Base-by-base conservation (phyloP, 192 early-diverging fungal species). In the Chytriomyces confervae region DNA sequence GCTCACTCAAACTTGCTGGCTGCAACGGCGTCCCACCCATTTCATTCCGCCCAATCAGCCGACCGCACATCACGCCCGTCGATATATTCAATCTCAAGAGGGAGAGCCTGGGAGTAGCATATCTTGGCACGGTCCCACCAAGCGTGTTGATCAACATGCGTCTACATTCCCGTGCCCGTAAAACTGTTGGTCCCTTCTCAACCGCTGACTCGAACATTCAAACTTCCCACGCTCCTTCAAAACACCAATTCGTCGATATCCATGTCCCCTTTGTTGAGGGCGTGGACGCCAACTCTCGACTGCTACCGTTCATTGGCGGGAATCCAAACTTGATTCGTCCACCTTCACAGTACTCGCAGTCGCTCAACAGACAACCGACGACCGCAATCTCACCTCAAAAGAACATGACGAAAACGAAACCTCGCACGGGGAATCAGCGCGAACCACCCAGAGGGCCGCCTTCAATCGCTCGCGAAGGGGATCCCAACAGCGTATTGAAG, bases 51-150 rank as follows among this genome's bases (percentile, higher is more conserved):
- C 50, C 69, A 11, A 16, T 20, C 9, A 29, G 27, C 16, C 50
- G 50, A 9, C 53, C 53, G 16, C 69, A 72, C 50, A 51, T 72
- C 50, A 72, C 27, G 13, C 69, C 69, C n/a, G 47, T 57, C 50
- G 69, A 72, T 43, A 50, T 72, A 23, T 72, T 72, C 69, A 60
- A 72, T 44, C 57, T 72, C n/a, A 72, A 72, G 44, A 48, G 69
- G 16, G 69, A 72, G 20, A 57, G 20, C 53, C 13, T 57, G 5
- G 53, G 53, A 20, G 53, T 20, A 57, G 53, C 53, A 13, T n/a
- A 20, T 3, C 53, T 57, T 20, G 20, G 16, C 2, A 57, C 53
- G 16, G 53, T 57, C 16, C 53, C 53, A n/a, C 53, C 53, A 36
- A 36, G 36, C 36, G 36, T 36, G 36, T 36, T 36, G 36, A 36